Base-by-base conservation (phyloP, 1,284 basidiomycete genomes). In the Trametes pubescens region DNA sequence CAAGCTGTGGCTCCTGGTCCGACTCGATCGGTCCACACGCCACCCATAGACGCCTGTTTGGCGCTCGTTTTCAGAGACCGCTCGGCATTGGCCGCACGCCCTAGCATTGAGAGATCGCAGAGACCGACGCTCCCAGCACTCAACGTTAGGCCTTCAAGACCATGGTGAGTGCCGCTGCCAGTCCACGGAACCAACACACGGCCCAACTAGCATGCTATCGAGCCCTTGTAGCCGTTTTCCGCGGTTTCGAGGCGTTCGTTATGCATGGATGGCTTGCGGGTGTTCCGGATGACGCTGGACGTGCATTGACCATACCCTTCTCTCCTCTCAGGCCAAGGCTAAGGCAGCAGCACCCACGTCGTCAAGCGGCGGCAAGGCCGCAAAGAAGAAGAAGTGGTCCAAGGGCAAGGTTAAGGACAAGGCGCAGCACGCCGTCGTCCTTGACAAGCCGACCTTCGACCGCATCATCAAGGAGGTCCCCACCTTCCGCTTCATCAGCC, bases 371-470 rank as follows among this genome's bases (percentile, higher is more conserved):
- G 90, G 92, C 74, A 94, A 94, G 80, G 81, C 90, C 75, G 90
- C 91, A 70, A 98, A 98, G 89, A 99, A 99, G 89, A 99, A 99
- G 92, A 99, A 99, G 89, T 99, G 96, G 96, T 98, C 96, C 73
- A 99, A 99, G 89, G 96, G 96, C 81, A 98, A 98, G 84, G 96
- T 98, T 80, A 98, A 98, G 91, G 96, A 98, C 85, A 98, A 98
- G 91, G 95, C 94, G 76, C 90, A 92, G 78, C 95, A 97, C 86
- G 89, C 93, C 76, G 96, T 99, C 80, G 85, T 91, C 74, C 90
- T 98, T 76, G 95, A 98, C 87, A 95, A 97, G 86, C 71, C 86
- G 60, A 90, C 86, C 68, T 98, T 86, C 87, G 96, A 98, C 86
- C 94, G 94, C 78, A 96, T 98, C 86, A 81, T 98, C 76, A 99